Conservation (phyloP, 2,329 filamentous ascomycete genomes). For the Neofusicoccum umdonicola region DNA sequence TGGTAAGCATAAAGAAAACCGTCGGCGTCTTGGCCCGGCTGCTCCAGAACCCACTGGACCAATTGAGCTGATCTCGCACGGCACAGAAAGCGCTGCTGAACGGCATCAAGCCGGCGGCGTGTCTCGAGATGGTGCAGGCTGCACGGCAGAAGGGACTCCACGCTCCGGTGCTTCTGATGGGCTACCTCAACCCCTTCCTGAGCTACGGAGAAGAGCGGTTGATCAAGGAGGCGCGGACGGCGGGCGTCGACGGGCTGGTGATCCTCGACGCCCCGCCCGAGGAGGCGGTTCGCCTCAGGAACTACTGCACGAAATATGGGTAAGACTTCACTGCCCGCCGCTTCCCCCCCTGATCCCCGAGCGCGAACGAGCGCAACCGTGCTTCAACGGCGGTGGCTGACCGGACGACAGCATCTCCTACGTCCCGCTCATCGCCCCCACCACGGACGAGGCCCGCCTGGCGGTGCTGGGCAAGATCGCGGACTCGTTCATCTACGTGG, state of each 20-base stretch:
- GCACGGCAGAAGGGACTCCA: conserved; percentile 67
- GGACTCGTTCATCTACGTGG: conserved; percentile 91
- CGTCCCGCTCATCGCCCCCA: conserved; percentile 81
- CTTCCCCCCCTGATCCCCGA: too few relatives aligned
- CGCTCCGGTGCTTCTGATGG: conserved; percentile 89
- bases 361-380: too few relatives aligned
- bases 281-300: conserved; percentile 63
- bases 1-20: too few relatives aligned
- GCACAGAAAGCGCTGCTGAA: too few relatives aligned
- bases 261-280: conserved; percentile 93
- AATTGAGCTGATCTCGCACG: too few relatives aligned
- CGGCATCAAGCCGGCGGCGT: too few relatives aligned
- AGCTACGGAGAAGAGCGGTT: conserved; percentile 91
- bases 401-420: conserved; percentile 69
- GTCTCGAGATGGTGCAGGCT: conserved; percentile 80
- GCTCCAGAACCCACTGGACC: too few relatives aligned
- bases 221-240: conserved; percentile 70
- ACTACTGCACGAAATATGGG: too few relatives aligned
- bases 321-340: too few relatives aligned
- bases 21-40: too few relatives aligned
- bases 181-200: conserved; percentile 95
- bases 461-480: conserved; percentile 75
- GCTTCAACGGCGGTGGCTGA: too few relatives aligned
- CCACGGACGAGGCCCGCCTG: conserved; percentile 90
- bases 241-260: conserved; percentile 75